A percentile compares a stretch with the other conserved stretches of the same genome.
These are phyloP conservation scores for Ceriops tagal DNA, from an alignment of 345 rosid species.

Conservation along the genomic window DNA sequence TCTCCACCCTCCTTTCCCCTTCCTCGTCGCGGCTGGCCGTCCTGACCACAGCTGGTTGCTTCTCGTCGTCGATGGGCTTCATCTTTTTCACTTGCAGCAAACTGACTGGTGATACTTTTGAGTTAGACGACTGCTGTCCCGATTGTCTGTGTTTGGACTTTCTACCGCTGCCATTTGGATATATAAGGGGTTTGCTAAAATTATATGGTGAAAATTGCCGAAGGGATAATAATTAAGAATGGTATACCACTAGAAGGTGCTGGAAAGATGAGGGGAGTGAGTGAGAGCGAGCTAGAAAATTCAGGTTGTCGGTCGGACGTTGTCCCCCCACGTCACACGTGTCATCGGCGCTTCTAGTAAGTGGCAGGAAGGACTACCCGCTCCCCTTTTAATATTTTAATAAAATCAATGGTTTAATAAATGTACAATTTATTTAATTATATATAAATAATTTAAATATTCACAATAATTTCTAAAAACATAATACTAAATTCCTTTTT, in stretches of 20 bases:
- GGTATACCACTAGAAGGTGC: conserved; percentile 13
- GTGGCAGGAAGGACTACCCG: too few relatives aligned
- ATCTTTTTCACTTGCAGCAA: conserved; percentile 2
- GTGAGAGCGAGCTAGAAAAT: conserved; percentile 11
- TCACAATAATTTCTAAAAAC: too few relatives aligned
- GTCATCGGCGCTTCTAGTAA: not conserved
- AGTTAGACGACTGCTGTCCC: not conserved
- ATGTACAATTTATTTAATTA: too few relatives aligned
- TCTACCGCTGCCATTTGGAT: not conserved
- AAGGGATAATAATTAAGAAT: not conserved
- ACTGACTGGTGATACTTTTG: not conserved
- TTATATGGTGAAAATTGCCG: not conserved
- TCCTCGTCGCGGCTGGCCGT: conserved; percentile 45
- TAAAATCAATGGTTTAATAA: too few relatives aligned
- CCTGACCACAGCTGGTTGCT: conserved; percentile 43
- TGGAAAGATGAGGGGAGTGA: conserved; percentile 13
- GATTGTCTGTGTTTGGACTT: not conserved
- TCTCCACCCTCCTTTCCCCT: conserved; percentile 47
- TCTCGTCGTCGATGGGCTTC: conserved; percentile 41
- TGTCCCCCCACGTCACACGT: conserved; percentile 14
- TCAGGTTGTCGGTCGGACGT: not conserved
- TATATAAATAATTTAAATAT: too few relatives aligned
- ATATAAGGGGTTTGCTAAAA: not conserved
- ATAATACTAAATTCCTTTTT: too few relatives aligned
- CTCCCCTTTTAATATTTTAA: too few relatives aligned